Evolutionary conservation across 352 stramenopile species (phyloP), one percentile per base, ranked within the genome.

Genomic region (Thraustotheca clavata): DNA sequence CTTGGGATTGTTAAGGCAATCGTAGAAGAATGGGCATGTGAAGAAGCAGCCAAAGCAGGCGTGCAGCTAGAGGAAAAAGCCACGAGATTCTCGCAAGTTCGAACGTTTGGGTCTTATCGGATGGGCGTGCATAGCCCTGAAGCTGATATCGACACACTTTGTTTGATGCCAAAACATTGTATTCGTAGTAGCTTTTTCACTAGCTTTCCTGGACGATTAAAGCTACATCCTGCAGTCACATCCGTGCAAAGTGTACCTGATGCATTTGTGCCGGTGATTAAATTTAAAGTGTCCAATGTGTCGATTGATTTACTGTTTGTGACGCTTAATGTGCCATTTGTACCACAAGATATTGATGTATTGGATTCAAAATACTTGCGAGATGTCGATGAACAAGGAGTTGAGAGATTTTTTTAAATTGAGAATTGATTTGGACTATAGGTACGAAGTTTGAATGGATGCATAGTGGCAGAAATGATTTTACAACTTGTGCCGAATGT

Each of bases 301-400:
- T 71, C 88, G 5, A 86, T 98, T 43, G 94, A 98, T 69, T 71
- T 98, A 49, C 77, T 98, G 2, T 98, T 98, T 72, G 92, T 89
- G 11, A 80, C 81, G 31, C 69, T 96, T 6, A 48, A 76, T 24
- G 46, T 95, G 22, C 69, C 83, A 6, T 76, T 70, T 3, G 72
- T 96, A 5, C 76, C 84, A 0, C 63, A 71, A 20, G 65, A 85
- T 29, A 74, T 96, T 31, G 75, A 96, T 38, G 72, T 96, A 0
- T 68, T 96, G 27, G 86, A 96, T 60, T 76, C 93, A 41, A 71
- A 73, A 20, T 74, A 88, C 49, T 69, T 98, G 18, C 65, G 69
- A 3, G 79, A 97, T 22, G 89, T 98, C 8, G 96, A 99, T 69
- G 94, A 98, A 60, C 70, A 84, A 36, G 77, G 76, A 5, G 60